Evolutionary conservation across 2,329 filamentous ascomycete genomes (phyloP), one percentile per base, ranked within the genome.

Genomic region (Diaporthe eres): DNA sequence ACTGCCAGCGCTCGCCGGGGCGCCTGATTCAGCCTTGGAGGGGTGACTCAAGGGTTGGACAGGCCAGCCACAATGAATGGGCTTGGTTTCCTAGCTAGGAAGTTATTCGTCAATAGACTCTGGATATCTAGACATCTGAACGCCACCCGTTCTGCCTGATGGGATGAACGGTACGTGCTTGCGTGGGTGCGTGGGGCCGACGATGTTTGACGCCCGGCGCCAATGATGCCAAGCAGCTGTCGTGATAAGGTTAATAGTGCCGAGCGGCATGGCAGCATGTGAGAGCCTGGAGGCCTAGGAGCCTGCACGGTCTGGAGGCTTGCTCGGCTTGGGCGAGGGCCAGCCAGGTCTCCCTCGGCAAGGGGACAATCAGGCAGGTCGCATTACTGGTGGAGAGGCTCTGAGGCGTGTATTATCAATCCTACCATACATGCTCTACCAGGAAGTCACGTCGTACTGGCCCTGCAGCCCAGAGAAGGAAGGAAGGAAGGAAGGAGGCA

Each of bases 311-410:
- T 28, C 25, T 57, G 13, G 15, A 34, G 58, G 25, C 25, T n/a
- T 31, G 60, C n/a, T 42, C 42, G 34, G 34, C 34, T 34, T 34
- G 15, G 7, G 60, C 42, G 19, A 44, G 15, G 39, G n/a, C 17
- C 15, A 67, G n/a, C 17, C 15, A 67, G 25, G 37, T 17, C 15
- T 49, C 44, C 37, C 37, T 17, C n/a, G 39, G 25, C n/a, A 63
- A 67, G 44, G 12, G 44, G 31, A 55, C 34, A 28, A 68, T 53
- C 47, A 22, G 65, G 65, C 49, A 70, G 65, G 65, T 70, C 13
- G 49, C 49, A 70, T 70, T 55, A 70, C 47, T 55, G 65, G 63
- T 68, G 47, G 63, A 68, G 63, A 68, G 31, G 28, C 22, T 34
- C 31, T 53, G 47, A 39, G 31, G 47, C 19, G 10, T 28, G 31